Conservation (phyloP, 164 flowering plant species). For the Amborella trichopoda region DNA sequence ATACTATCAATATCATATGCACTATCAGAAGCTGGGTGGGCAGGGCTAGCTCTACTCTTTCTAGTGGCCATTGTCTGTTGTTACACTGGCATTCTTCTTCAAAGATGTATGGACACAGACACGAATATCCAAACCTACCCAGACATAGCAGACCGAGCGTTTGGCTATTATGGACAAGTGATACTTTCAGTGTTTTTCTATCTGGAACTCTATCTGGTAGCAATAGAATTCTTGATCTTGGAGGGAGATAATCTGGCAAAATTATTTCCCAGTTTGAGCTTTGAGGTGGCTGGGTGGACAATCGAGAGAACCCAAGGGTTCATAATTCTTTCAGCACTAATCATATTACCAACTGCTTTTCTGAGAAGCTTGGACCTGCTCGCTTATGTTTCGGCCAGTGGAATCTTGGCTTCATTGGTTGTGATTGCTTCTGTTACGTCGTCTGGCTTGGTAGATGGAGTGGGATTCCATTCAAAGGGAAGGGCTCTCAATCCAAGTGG, state of each 20-base stretch:
- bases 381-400: slow-evolving; percentile 1
- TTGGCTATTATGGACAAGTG: slow-evolving; percentile 8
- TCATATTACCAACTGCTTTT: background rate
- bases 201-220: slow-evolving; percentile 7
- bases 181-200: slow-evolving; percentile 2
- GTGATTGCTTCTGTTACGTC: background rate
- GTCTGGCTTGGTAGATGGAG: slow-evolving; percentile 1
- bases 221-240: slow-evolving; percentile 1
- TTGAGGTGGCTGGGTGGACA: background rate
- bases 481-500: background rate
- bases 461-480: slow-evolving; percentile 1
- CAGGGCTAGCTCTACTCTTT: slow-evolving; percentile 4
- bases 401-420: background rate
- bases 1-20: slow-evolving; percentile 5
- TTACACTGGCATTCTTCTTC: slow-evolving; percentile 5
- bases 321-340: background rate
- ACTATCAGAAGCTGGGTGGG: slow-evolving; percentile 10
- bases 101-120: slow-evolving; percentile 8
- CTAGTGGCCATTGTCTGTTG: slow-evolving; percentile 4
- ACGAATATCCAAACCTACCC: slow-evolving; percentile 6
- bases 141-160: slow-evolving; percentile 8
- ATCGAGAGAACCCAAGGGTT: slow-evolving; percentile 8
- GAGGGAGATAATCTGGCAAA: slow-evolving; percentile 13
- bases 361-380: background rate
- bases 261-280: slow-evolving; percentile 6